phyloP scores from a whole-genome alignment of 192 early-diverging fungal genomes.

The Piromyces finnis region DNA sequence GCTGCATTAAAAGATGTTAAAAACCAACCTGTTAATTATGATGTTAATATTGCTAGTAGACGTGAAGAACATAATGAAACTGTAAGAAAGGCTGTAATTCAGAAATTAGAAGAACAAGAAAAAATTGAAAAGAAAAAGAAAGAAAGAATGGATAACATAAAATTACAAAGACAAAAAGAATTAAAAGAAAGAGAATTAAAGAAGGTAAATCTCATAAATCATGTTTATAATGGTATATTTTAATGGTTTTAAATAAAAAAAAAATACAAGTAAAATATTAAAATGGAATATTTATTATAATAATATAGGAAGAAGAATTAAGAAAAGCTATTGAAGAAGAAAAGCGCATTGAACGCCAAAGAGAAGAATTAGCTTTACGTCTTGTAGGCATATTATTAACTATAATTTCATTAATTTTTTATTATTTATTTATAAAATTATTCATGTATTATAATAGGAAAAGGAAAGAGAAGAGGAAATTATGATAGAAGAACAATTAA shows the following conservation, averaged over 20 bases:
- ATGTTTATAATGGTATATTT: too few relatives aligned
- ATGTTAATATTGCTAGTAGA: constrained; percentile 38
- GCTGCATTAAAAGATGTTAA: constrained; percentile 5
- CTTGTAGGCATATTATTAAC: neutral
- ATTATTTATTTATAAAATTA: neutral
- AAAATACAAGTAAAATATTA: too few relatives aligned
- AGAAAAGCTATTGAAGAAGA: neutral
- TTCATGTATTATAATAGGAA: neutral
- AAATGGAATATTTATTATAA: neutral
- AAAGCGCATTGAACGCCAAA: neutral
- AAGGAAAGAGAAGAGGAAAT: neutral
- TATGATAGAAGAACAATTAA: neutral
- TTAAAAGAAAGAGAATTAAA: neutral
- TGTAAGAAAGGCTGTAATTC: constrained; percentile 24
- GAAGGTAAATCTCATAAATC: neutral
- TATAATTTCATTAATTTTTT: too few relatives aligned
- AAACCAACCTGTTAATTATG: constrained; percentile 29
- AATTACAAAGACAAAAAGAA: neutral
- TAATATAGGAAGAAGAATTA: neutral
- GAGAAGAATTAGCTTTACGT: neutral
- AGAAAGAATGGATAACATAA: constrained; percentile 17
- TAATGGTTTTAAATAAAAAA: too few relatives aligned
- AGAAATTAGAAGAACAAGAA: constrained; percentile 38
- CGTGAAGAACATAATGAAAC: constrained; percentile 42
- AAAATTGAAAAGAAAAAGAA: constrained; percentile 32